Conservation (phyloP, 208 protist species). For the Leishmania arabica region DNA sequence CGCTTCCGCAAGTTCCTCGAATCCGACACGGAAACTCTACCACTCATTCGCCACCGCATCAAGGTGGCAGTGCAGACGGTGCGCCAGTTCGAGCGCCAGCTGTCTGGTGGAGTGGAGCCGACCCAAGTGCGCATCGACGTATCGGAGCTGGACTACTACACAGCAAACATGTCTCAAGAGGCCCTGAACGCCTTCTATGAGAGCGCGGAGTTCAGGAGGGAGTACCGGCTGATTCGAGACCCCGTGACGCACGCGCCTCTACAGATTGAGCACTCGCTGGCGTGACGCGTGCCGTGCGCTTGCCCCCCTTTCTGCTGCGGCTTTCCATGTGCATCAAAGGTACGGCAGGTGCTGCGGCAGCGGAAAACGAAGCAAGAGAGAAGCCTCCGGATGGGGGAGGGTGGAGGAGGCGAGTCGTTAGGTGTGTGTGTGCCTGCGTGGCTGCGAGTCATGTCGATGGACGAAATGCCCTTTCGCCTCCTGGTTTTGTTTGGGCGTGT, state of each 20-base stretch:
- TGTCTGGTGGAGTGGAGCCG: conserved; percentile 81
- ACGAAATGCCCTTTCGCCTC: neutral
- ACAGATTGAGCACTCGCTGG: conserved; percentile 79
- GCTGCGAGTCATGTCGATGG: neutral
- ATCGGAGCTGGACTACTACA: conserved; percentile 80
- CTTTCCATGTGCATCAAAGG: neutral
- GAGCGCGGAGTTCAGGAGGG: conserved; percentile 73
- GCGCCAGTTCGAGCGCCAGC: conserved; percentile 83
- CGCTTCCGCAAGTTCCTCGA: conserved; percentile 89
- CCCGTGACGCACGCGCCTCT: conserved; percentile 65
- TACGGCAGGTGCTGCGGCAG: neutral
- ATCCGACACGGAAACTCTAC: conserved; percentile 83
- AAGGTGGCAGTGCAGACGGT: conserved; percentile 79
- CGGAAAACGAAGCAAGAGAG: neutral
- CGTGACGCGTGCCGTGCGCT: conserved; percentile 3
- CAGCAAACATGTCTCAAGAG: conserved; percentile 77
- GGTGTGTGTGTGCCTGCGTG: neutral
- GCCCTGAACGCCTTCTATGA: conserved; percentile 84
- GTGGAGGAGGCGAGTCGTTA: neutral
- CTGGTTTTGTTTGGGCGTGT: neutral
- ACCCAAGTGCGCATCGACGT: conserved; percentile 79
- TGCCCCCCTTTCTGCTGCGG: neutral
- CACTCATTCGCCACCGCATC: conserved; percentile 88
- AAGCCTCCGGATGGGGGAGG: neutral
- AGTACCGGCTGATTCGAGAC: conserved; percentile 87